phyloP scores from a whole-genome alignment of 2,329 filamentous ascomycete species.

The Pestalotiopsis sp. region DNA sequence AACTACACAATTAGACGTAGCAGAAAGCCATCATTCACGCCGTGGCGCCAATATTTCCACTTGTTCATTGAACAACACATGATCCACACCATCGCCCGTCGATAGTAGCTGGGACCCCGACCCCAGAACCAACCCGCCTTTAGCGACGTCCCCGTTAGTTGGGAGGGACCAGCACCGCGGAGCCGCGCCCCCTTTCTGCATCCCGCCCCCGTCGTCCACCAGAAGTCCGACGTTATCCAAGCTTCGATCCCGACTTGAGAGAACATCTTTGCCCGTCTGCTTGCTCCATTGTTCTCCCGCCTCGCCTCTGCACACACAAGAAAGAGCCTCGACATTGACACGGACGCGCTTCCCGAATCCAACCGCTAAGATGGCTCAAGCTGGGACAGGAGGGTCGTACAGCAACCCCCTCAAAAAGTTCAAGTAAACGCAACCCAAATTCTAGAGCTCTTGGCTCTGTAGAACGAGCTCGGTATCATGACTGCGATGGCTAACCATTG shows the following conservation, averaged over 20 bases:
- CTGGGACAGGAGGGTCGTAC: slow-evolving; percentile 75
- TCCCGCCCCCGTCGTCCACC: not conserved
- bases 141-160: not conserved
- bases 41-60: not conserved
- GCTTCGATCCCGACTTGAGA: not conserved
- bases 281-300: not conserved
- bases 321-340: not conserved
- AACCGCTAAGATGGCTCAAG: slow-evolving; percentile 71
- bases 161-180: not conserved
- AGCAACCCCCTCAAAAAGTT: slow-evolving; percentile 99
- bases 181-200: slow-evolving; percentile 11
- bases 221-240: not conserved
- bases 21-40: not conserved
- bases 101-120: not conserved
- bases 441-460: slow-evolving; percentile 1
- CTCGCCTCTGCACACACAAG: not conserved
- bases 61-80: not conserved
- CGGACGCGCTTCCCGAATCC: not conserved
- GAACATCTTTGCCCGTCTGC: not conserved
- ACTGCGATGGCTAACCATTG: not conserved
- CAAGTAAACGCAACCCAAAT: slow-evolving; percentile 64
- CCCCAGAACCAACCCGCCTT: not conserved
- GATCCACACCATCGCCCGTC: not conserved
- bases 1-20: not conserved
- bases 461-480: not conserved